Percentiles rank a stretch among this genome's conserved stretches.
These are phyloP conservation scores for Fusarium torulosum DNA, from an alignment of 2,329 filamentous ascomycete genomes.

Conservation along the genomic window DNA sequence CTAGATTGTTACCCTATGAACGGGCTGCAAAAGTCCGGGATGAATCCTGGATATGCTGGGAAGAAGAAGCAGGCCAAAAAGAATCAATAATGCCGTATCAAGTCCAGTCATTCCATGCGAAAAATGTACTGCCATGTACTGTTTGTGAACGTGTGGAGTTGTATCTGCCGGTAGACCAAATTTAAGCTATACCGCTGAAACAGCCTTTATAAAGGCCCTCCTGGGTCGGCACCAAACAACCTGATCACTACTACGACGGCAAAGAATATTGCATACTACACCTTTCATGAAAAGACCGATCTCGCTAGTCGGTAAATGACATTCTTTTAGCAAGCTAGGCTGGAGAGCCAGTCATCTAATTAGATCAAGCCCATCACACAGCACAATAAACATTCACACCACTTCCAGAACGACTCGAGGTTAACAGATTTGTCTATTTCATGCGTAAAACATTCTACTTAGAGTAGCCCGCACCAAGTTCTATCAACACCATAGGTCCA, in stretches of 20 bases:
- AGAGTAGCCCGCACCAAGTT: constrained; percentile 25
- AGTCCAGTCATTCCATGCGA: background rate
- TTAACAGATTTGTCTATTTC: constrained; percentile 42
- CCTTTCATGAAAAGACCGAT: background rate
- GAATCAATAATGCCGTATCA: constrained; percentile 3
- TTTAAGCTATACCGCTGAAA: too few species aligned
- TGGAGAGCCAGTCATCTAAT: background rate
- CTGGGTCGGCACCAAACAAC: too few species aligned
- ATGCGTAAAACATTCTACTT: constrained; percentile 40
- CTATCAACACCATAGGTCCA: constrained; percentile 34
- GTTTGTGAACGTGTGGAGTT: background rate
- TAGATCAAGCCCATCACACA: background rate
- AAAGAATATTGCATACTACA: background rate
- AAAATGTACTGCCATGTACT: background rate
- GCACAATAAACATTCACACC: background rate
- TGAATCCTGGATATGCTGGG: constrained; percentile 5
- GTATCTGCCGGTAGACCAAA: too few species aligned
- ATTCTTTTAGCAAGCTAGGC: background rate
- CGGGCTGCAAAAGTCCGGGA: constrained; percentile 12
- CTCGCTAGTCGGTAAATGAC: background rate
- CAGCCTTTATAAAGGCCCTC: too few species aligned
- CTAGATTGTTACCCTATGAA: constrained; percentile 16
- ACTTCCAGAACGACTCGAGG: background rate
- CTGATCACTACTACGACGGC: too few species aligned
- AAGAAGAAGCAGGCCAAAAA: constrained; percentile 2